Base-by-base conservation (phyloP, 352 stramenopile genomes). In the Globisporangium apiculatum region DNA sequence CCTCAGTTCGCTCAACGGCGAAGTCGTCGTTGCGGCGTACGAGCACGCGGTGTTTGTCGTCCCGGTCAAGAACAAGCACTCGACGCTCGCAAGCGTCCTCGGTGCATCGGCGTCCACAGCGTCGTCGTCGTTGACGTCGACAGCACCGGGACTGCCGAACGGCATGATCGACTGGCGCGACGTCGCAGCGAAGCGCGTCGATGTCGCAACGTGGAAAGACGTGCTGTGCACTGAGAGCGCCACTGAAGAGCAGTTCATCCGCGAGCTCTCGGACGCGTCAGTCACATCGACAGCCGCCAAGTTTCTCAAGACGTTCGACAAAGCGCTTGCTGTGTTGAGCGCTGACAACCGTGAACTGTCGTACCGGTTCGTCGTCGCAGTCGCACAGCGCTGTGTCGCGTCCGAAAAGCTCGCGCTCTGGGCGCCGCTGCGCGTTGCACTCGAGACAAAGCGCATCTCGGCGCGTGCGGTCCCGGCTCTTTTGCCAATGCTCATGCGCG, bases 31-130 rank as follows among this genome's bases (percentile, higher is more conserved):
- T n/a, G 82, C 68, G 5, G 67, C 66, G 0, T 91, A 78, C 63
- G 82, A 89, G 58, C 73, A 79, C 18, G 70, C 65, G 14, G 71
- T 82, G n/a, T 83, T 88, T 48, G 45, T 91, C 17, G 60, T 89
- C 31, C 68, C 76, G n/a, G 76, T 89, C 45, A 76, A 71, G 58
- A 85, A 86, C 67, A 89, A 82, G 63, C 70, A 78, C 61, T 88
- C 82, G 43, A 87, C 82, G 6, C 67, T 91, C 5, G 76, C 79
- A 0, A 89, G 77, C 57, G 82, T 91, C 31, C 53, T 91, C 0
- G 82, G 82, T 51, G 74, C 75, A 4, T 75, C 70, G 36, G 1
- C 46, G 11, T 18, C 47, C 10, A 42, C 14, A 3, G 10, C 41
- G 6, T 35, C 56, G 10, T 24, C 56, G 31, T 48, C 51, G 2